Percentiles rank a stretch among this genome's conserved stretches.
Conservation (phyloP, 768 basidiomycete species). For the Podaxis mareebaensis region DNA sequence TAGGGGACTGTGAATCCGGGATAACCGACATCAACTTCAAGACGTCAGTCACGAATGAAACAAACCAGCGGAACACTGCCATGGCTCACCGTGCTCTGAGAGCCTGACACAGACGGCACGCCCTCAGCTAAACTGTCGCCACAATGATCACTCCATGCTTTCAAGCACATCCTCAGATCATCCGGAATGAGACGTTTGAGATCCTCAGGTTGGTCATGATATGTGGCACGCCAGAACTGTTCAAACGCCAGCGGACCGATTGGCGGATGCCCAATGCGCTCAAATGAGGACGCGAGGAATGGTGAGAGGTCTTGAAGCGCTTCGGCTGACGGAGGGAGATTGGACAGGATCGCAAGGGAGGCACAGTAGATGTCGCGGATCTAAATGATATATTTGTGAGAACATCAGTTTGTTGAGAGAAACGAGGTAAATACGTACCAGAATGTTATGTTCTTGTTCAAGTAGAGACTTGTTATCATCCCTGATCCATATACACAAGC, state of each 20-base stretch:
- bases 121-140: constrained; percentile 50
- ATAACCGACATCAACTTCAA: constrained; percentile 9
- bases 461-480: constrained; percentile 43
- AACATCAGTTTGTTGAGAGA: neutral
- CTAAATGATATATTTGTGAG: constrained; percentile 21
- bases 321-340: constrained; percentile 38
- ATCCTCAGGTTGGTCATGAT: constrained; percentile 40
- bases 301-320: constrained; percentile 41
- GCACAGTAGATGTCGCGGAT: constrained; percentile 43
- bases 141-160: constrained; percentile 45
- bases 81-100: constrained; percentile 13
- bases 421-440: constrained; percentile 38
- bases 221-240: constrained; percentile 59
- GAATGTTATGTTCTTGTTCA: constrained; percentile 44
- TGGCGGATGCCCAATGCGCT: constrained; percentile 44
- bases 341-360: constrained; percentile 39
- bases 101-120: constrained; percentile 35
- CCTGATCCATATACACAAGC: constrained; percentile 53
- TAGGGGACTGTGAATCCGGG: constrained; percentile 13
- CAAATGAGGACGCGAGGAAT: constrained; percentile 54
- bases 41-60: neutral
- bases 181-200: constrained; percentile 40
- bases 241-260: constrained; percentile 54
- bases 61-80: neutral
- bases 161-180: constrained; percentile 43